Evolutionary conservation across 306 rosid species (phyloP), one percentile per base, ranked within the genome.

Genomic region (Trifolium repens): DNA sequence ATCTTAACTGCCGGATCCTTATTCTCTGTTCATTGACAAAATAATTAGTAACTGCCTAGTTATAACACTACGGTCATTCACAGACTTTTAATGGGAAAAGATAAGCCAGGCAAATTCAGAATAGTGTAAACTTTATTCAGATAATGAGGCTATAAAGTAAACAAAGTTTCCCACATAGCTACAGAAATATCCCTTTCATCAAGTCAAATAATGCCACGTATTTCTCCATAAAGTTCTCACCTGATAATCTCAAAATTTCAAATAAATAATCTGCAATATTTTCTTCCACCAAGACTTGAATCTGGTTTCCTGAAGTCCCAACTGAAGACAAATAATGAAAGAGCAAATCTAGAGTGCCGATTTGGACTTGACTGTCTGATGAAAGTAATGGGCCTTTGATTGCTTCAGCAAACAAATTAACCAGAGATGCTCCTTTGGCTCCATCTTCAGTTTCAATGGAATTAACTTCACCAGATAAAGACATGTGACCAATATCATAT

Each of bases 361-460:
- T 80, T 85, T 90, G 97, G 81, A 94, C 96, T 84, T 90, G 88
- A 80, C 67, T 87, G 62, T 90, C 87, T 8, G 96, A 86, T 8
- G 98, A 90, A 76, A 94, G 94, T 52, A 94, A 82, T 58, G 98
- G 96, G 26, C 97, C 96, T 78, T 94, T 91, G 80, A 94, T 88
- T 79, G 98, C 98, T 83, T 94, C 98, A 8, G 93, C 88, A 62
- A 94, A 90, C 78, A 86, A 81, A 68, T 76, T 64, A 80, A 79
- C 84, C 76, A 91, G 87, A 78, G 85, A 72, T 67, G 82, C 74
- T 54, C 64, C 88, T 58, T 83, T 85, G 62, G 62, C 64, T 72
- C 76, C 85, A 64, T 81, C 88, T 16, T 84, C 87, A 40, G 71
- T 64, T 63, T 70, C 84, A 58, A 67, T 65, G 32, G 59, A 72